Evolutionary conservation across 2,329 filamentous ascomycete species (phyloP).

Genomic region (Aspergillus sp.): DNA sequence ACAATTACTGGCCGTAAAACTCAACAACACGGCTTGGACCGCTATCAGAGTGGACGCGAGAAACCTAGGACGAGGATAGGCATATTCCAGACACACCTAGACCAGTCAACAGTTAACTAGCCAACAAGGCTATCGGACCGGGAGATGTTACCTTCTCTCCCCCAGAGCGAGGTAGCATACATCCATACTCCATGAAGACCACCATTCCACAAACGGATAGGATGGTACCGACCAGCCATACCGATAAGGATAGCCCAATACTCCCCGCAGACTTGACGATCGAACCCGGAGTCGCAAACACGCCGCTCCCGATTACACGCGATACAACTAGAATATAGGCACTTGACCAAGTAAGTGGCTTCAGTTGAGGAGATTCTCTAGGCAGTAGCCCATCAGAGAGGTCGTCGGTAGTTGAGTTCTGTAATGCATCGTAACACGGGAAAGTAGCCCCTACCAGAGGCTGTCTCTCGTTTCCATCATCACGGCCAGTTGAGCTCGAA

Average conservation of each 20-base stretch:
- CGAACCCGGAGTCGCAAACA: no score
- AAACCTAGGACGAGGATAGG: slow-evolving; percentile 62
- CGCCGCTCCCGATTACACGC: slow-evolving; percentile 65
- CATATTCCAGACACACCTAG: slow-evolving; percentile 69
- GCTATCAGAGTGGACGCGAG: slow-evolving; percentile 65
- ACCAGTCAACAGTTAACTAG: neutral
- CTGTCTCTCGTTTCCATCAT: no score
- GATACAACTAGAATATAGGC: slow-evolving; percentile 68
- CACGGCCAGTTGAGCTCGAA: no score
- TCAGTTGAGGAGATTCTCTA: no score
- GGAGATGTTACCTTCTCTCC: slow-evolving; percentile 58
- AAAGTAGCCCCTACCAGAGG: no score
- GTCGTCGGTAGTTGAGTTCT: no score
- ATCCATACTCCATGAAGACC: slow-evolving; percentile 66
- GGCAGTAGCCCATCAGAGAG: no score
- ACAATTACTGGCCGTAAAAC: slow-evolving; percentile 69
- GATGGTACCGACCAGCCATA: slow-evolving; percentile 65
- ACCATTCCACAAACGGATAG: slow-evolving; percentile 62
- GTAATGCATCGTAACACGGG: no score
- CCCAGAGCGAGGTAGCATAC: slow-evolving; percentile 68
- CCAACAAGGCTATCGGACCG: slow-evolving; percentile 51
- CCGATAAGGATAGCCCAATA: slow-evolving; percentile 59
- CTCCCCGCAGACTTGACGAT: slow-evolving; percentile 71
- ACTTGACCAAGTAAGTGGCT: slow-evolving; percentile 46
- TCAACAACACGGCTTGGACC: slow-evolving; percentile 62